Evolutionary conservation across 768 basidiomycete species (phyloP), one percentile per base, ranked within the genome.

Genomic region (Tricholoma saponaceum): DNA sequence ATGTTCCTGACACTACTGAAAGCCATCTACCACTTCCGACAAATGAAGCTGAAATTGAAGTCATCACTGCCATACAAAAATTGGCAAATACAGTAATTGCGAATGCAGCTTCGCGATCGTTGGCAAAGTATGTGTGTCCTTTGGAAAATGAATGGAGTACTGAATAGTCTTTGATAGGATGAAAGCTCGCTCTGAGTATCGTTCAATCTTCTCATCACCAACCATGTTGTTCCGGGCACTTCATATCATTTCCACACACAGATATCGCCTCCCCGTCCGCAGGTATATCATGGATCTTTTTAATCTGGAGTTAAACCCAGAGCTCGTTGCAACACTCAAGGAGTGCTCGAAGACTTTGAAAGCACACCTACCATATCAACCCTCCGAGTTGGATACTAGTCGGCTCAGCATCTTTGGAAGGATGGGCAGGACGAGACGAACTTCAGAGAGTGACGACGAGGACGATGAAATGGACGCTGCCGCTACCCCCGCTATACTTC

Each of bases 31-130:
- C 84, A 57, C 84, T 88, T 4, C 85, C 90, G 8, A 80, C 81
- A 0, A 76, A 83, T 6, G 83, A 86, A 59, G 74, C 82, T 35
- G 95, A 98, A 64, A 78, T 85, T 4, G 92, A 96, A 63, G 87
- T 92, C 26, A 81, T 95, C 63, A 87, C 89, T 4, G 91, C 92
- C 4, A 91, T 99, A 51, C 89, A 94, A 64, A 98, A 98, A 68
- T 78, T 99, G 41, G 87, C 90, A 26, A 99, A 99, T 68, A 92
- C 95, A 18, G 95, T 98, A 52, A 90, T 98, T 57, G 95, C 95
- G 0, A 95, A 95, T 66, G 85, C 92, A 22, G 95, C 97, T 1
- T 98, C 97, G 22, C 84, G 93, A 47, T 88, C 92, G 16, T 76
- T 99, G 37, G 87, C 92, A 26, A 84, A 83, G 94, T 95, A 66